Evolutionary conservation across 768 basidiomycete species (phyloP), one percentile per base, ranked within the genome.

Genomic region (Punctularia strigosozonata): DNA sequence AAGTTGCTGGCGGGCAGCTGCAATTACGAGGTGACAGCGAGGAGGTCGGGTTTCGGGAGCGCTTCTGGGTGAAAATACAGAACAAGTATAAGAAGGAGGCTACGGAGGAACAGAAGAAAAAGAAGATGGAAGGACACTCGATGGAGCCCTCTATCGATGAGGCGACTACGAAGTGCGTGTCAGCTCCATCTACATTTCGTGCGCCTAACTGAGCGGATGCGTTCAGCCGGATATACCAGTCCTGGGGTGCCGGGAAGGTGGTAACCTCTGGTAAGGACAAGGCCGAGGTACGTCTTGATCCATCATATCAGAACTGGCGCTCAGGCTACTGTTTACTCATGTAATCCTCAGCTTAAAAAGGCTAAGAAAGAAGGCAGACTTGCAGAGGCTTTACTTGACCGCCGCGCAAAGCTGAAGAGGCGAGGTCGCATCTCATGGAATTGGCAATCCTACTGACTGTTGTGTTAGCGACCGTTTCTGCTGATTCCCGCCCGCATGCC

Each of bases 21-120:
- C 70, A 80, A 40, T 63, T 94, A 25, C 67, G 90, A 38, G 87
- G 82, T 7, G 90, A 95, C 52, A 81, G 77, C 46, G 86, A 90
- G 38, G 77, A 78, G 46, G 80, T 88, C 20, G 89, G 85, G 4
- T 90, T 90, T 52, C 64, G 69, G 34, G 89, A 94, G 53, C 69
- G 86, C 10, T 95, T 90, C 56, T 84, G 78, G 75, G 73, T 91
- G 41, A 87, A 87, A 61, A 76, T 94, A 14, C 90, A 95, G 62
- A 76, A 68, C 61, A 87, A 87, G 52, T 92, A 86, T 60, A 80
- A 89, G 64, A 73, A 73, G 51, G 88, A 92, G 55, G 86, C 70
- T 63, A n/a, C 76, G 51, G 46, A 62, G 53, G 42, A 83, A 57
- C 47, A 82, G 64, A 41, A 64, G 62, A 25, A 77, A 66, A 42